phyloP scores from a whole-genome alignment of 2,329 filamentous ascomycete species.

The Colletotrichum filicis region DNA sequence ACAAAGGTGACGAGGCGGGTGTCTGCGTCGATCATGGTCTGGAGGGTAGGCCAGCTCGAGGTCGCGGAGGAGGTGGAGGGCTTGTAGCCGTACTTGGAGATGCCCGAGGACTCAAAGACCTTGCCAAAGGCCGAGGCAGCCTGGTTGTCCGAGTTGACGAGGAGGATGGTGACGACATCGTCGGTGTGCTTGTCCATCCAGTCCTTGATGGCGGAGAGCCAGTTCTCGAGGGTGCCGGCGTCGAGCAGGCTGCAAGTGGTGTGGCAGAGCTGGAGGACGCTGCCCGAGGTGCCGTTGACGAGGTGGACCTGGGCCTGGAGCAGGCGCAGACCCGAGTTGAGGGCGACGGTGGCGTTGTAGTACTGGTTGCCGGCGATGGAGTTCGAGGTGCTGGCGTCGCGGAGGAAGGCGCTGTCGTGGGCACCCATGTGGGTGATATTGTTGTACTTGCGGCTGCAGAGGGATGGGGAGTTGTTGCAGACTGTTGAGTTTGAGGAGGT shows the following conservation, averaged over 20 bases:
- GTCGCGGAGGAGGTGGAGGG: constrained; percentile 57
- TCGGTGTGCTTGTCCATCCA: constrained; percentile 79
- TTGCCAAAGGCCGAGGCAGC: constrained; percentile 64
- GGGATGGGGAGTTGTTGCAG: constrained; percentile 84
- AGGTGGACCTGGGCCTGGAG: constrained; percentile 79
- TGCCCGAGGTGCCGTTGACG: constrained; percentile 53
- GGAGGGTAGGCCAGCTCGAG: constrained; percentile 76
- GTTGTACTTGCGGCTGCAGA: constrained; percentile 79
- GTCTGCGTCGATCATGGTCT: constrained; percentile 71
- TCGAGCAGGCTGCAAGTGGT: constrained; percentile 74
- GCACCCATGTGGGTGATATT: constrained; percentile 83
- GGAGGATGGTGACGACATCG: constrained; percentile 79
- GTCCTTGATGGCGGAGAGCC: constrained; percentile 70
- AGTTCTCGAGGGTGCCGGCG: constrained; percentile 71
- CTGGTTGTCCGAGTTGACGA: constrained; percentile 76
- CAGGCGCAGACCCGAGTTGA: constrained; percentile 77
- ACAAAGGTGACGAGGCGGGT: constrained; percentile 78
- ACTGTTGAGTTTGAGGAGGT: constrained; percentile 53
- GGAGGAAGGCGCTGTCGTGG: constrained; percentile 79
- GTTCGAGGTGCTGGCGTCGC: constrained; percentile 70
- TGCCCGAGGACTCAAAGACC: constrained; percentile 67
- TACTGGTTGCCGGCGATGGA: constrained; percentile 78
- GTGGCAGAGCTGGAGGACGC: constrained; percentile 74
- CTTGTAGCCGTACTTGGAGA: constrained; percentile 70
- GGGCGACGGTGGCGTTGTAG: constrained; percentile 76